phyloP scores from a whole-genome alignment of 2,329 filamentous ascomycete species.

The Rutstroemia sp. region DNA sequence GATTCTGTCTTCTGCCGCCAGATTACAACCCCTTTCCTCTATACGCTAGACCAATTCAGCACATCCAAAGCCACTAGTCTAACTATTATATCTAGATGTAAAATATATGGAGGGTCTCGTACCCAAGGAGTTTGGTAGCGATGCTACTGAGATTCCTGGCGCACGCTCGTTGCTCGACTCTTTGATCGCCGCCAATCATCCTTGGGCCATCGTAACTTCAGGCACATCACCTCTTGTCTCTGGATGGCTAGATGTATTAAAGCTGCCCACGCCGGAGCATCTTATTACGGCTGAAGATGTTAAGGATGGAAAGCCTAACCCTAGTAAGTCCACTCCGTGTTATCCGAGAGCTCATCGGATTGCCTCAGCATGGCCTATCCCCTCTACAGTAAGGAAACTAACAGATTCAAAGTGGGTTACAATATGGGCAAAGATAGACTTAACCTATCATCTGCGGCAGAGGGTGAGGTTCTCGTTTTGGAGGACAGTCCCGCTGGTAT shows the following conservation, averaged over 20 bases:
- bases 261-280: conserved; percentile 56
- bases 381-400: not conserved
- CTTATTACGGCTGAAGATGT: conserved; percentile 74
- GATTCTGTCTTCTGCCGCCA: no score
- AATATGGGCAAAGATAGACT: conserved; percentile 57
- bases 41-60: no score
- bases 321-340: conserved; percentile 26
- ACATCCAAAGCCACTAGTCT: not conserved
- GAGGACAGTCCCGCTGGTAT: conserved; percentile 67
- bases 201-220: conserved; percentile 81
- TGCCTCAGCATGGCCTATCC: not conserved
- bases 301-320: conserved; percentile 68
- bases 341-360: no score
- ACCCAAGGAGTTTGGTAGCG: conserved; percentile 66
- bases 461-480: conserved; percentile 47
- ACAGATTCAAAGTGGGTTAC: conserved; percentile 47
- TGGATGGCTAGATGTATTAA: conserved; percentile 64
- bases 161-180: conserved; percentile 61
- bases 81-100: conserved; percentile 55
- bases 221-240: conserved; percentile 60
- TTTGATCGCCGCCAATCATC: conserved; percentile 47
- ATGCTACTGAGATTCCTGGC: conserved; percentile 82
- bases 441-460: conserved; percentile 31
- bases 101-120: conserved; percentile 69
- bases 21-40: no score